A percentile compares a stretch with the other conserved stretches of the same genome.
phyloP scores from a whole-genome alignment of 345 rosid genomes.

The Gossypium thurberi region DNA sequence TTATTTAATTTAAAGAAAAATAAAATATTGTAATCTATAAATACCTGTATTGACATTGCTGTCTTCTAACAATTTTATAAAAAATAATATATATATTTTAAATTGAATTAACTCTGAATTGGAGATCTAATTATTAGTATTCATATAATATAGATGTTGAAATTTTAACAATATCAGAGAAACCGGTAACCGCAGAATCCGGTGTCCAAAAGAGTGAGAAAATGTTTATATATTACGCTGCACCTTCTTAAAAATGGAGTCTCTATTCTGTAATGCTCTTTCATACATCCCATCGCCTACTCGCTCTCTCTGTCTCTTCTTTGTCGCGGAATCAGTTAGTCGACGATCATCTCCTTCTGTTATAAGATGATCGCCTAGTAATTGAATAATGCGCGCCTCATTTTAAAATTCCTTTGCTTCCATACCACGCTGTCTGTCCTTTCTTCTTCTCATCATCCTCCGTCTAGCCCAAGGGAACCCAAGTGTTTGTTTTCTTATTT shows the following conservation, averaged over 20 bases:
- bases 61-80: no score
- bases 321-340: constrained; percentile 11
- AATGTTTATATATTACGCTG: background rate
- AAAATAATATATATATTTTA: no score
- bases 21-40: no score
- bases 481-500: background rate
- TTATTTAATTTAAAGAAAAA: no score
- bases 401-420: background rate
- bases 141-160: no score
- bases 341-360: constrained; percentile 24
- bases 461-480: background rate
- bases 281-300: constrained; percentile 32
- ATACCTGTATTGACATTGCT: no score
- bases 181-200: constrained; percentile 26
- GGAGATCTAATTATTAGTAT: no score
- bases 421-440: constrained; percentile 6
- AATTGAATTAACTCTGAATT: no score
- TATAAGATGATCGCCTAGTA: constrained; percentile 8
- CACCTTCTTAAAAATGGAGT: constrained; percentile 14
- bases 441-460: background rate
- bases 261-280: constrained; percentile 16
- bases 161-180: background rate
- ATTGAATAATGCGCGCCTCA: constrained; percentile 5
- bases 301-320: constrained; percentile 7
- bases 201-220: constrained; percentile 20